Evolutionary conservation across 2,329 filamentous ascomycete species (phyloP).

Genomic region (Fusarium sp.): DNA sequence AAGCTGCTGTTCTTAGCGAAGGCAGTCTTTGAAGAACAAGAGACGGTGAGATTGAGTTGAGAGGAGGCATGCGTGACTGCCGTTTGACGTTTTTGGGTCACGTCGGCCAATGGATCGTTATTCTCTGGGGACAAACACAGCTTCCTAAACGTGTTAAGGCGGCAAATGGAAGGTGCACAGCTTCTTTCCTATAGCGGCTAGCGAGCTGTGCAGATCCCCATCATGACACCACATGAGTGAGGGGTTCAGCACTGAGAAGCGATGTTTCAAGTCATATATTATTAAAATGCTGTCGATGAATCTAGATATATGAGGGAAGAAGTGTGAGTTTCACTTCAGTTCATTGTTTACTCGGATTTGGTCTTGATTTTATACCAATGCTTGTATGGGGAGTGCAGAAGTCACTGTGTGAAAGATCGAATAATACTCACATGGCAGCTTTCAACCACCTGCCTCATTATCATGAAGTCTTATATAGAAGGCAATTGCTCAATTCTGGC

Average conservation of each 20-base stretch:
- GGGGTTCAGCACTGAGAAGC: neutral
- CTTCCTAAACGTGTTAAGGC: constrained; percentile 44
- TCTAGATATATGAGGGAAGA: neutral
- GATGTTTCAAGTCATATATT: neutral
- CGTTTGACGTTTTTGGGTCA: constrained; percentile 35
- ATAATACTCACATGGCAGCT: neutral
- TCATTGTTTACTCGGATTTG: neutral
- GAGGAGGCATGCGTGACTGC: constrained; percentile 49
- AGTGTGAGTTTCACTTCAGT: neutral
- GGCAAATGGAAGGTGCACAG: constrained; percentile 21
- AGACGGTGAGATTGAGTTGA: constrained; percentile 48
- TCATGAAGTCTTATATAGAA: neutral
- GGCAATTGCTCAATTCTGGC: neutral
- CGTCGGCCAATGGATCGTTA: constrained; percentile 40
- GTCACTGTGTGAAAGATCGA: neutral
- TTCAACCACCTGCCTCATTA: neutral
- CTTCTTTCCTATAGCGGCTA: constrained; percentile 34
- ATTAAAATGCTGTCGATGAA: neutral
- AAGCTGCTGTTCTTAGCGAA: constrained; percentile 48
- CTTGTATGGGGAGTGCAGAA: neutral
- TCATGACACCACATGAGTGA: constrained; percentile 22
- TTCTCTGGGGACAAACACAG: constrained; percentile 39
- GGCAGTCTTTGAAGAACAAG: constrained; percentile 53
- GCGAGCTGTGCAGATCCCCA: constrained; percentile 22
- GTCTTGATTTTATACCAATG: neutral